A percentile compares a stretch with the other conserved stretches of the same genome.
Evolutionary conservation across 1,284 basidiomycete species (phyloP).

Genomic region (Violaceomyces palustris): DNA sequence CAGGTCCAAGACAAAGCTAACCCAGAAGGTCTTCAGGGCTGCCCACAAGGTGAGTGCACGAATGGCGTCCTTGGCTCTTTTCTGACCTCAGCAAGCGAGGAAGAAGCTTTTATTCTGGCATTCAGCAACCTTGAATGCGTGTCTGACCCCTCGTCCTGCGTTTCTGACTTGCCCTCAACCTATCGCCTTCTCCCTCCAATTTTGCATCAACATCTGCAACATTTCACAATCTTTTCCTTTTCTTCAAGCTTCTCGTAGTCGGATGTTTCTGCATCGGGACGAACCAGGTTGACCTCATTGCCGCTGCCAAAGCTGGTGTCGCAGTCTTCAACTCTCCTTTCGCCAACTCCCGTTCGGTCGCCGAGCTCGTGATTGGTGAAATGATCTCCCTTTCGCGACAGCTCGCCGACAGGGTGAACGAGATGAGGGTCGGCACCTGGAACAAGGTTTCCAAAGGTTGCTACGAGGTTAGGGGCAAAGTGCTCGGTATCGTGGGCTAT

Average conservation of each 20-base stretch:
- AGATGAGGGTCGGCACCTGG: slow-evolving; percentile 87
- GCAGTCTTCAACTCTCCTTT: slow-evolving; percentile 99
- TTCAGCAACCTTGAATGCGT: too few relatives aligned
- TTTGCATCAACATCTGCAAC: too few relatives aligned
- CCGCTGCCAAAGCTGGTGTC: slow-evolving; percentile 81
- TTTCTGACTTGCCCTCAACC: neutral
- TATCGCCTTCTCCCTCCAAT: slow-evolving; percentile 1
- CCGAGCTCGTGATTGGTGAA: slow-evolving; percentile 94
- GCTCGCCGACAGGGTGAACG: slow-evolving; percentile 78
- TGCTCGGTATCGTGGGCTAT: slow-evolving; percentile 94
- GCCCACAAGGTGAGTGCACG: slow-evolving; percentile 19
- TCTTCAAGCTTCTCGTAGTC: slow-evolving; percentile 92
- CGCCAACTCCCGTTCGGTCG: slow-evolving; percentile 97
- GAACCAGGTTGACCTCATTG: slow-evolving; percentile 88
- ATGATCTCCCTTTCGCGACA: slow-evolving; percentile 91
- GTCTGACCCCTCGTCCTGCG: neutral
- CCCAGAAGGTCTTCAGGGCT: slow-evolving; percentile 69
- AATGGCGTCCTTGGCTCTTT: too few relatives aligned
- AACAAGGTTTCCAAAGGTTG: slow-evolving; percentile 98
- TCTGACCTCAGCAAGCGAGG: too few relatives aligned
- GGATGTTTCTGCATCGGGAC: slow-evolving; percentile 99
- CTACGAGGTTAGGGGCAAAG: slow-evolving; percentile 97
- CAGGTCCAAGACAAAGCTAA: slow-evolving; percentile 94
- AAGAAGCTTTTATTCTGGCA: too few relatives aligned
- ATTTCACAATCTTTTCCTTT: too few relatives aligned